Conservation (phyloP, 208 protist genomes). For the Kentomonas sorsogonicus region DNA sequence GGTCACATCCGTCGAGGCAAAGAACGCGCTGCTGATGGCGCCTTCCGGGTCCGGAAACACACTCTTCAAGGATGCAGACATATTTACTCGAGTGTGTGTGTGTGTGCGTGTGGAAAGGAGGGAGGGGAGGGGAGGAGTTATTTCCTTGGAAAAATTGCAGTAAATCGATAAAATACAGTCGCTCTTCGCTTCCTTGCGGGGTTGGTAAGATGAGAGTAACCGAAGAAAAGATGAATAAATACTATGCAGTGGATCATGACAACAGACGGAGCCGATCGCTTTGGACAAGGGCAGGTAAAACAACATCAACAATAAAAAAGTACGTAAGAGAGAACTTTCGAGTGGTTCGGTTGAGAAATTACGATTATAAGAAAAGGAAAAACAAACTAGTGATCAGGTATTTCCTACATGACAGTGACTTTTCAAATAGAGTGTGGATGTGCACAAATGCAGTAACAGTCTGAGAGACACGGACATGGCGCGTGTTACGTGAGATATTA, state of each 20-base stretch:
- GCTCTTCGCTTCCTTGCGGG: not conserved
- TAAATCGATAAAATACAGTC: not conserved
- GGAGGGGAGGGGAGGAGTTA: too few species aligned
- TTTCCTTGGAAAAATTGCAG: not conserved
- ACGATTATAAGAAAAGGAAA: too few species aligned
- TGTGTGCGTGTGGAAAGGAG: too few species aligned
- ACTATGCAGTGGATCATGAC: not conserved
- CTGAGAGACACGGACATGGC: too few species aligned
- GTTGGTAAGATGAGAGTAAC: not conserved
- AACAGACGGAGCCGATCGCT: too few species aligned
- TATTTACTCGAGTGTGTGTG: not conserved
- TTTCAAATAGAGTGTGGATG: too few species aligned
- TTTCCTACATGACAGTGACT: too few species aligned
- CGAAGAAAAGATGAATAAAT: not conserved
- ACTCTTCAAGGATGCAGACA: not conserved
- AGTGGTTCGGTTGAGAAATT: too few species aligned
- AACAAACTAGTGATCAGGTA: too few species aligned
- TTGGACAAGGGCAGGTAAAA: not conserved
- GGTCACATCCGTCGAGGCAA: constrained; percentile 50
- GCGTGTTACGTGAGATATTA: too few species aligned
- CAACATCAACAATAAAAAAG: not conserved
- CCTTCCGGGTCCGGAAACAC: constrained; percentile 46
- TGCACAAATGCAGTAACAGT: too few species aligned
- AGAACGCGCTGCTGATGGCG: constrained; percentile 57
- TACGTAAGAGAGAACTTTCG: too few species aligned